Percentiles rank a stretch among this genome's conserved stretches.
phyloP scores from a whole-genome alignment of 768 basidiomycete genomes.

The Megacollybia marginata region DNA sequence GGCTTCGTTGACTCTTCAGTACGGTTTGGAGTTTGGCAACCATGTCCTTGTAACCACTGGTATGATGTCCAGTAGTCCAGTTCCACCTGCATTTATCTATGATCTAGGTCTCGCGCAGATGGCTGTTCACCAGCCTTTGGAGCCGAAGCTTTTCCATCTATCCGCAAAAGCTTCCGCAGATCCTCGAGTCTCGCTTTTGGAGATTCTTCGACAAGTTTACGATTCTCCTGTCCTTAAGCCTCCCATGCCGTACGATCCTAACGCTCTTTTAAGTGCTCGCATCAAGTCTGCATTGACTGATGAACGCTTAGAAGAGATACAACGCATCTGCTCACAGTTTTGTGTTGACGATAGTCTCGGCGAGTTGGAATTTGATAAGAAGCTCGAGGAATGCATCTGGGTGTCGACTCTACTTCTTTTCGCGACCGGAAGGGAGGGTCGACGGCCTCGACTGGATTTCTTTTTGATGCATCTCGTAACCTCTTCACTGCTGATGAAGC shows the following conservation, averaged over 20 bases:
- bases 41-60: slow-evolving; percentile 44
- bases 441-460: slow-evolving; percentile 46
- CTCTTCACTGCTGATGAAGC: slow-evolving; percentile 41
- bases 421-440: slow-evolving; percentile 36
- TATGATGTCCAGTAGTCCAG: slow-evolving; percentile 9
- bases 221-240: slow-evolving; percentile 42
- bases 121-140: slow-evolving; percentile 28
- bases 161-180: slow-evolving; percentile 16
- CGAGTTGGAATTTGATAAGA: slow-evolving; percentile 28
- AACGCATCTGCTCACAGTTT: slow-evolving; percentile 33
- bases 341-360: slow-evolving; percentile 24
- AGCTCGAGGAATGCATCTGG: slow-evolving; percentile 46
- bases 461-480: slow-evolving; percentile 57
- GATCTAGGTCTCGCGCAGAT: slow-evolving; percentile 42
- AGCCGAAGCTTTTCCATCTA: slow-evolving; percentile 25
- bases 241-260: slow-evolving; percentile 42
- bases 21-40: slow-evolving; percentile 45
- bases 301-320: slow-evolving; percentile 37
- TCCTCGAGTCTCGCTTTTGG: slow-evolving; percentile 31
- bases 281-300: slow-evolving; percentile 23
- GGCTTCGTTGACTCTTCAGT: slow-evolving; percentile 22
- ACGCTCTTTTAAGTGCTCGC: slow-evolving; percentile 31
- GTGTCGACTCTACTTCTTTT: slow-evolving; percentile 37
- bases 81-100: neutral
- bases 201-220: slow-evolving; percentile 43